Evolutionary conservation across 345 rosid species (phyloP), one percentile per base, ranked within the genome.

Genomic region (Eucalyptus pumila): DNA sequence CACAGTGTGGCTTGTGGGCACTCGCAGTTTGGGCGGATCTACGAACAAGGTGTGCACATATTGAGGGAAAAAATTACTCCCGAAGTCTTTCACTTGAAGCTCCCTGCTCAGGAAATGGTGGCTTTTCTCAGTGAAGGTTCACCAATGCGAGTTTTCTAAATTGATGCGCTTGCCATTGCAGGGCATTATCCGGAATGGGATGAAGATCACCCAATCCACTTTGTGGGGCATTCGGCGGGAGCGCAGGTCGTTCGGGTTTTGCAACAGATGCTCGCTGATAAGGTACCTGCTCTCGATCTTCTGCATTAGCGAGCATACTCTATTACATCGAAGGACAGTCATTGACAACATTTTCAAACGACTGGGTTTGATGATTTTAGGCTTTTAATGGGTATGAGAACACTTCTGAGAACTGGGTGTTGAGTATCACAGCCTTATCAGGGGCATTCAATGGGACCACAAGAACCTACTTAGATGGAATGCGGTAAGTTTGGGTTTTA

Each of bases 361-460:
- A 30, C 44, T 34, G 67, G 44, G 44, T 26, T 65, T 58, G 13
- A 50, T 91, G 90, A 67, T 87, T 80, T 54, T 91, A 98, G 99
- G 94, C 93, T 90, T 98, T 98, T 88, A 60, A 92, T 49, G 99
- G 99, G 37, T 92, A 95, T 85, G 99, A 96, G 91, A 92, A 91
- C 92, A 95, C 99, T 48, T 94, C 96, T 23, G 99, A 96, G 94
- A 94, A 95, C 62, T 98, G 99, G 99, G 95, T 98, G 14, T 91
- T 98, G 91, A 98, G 99, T 92, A 91, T 98, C 42, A 98, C 99
- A 27, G 93, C 99, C 19, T 91, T 98, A 86, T 98, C 99, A 11
- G 99, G 99, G 32, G 99, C 99, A 2, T 95, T 98, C 93, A 98
- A 98, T 90, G 99, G 99, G 85, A 96, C 98, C 85, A 98, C 99